phyloP scores from a whole-genome alignment of 306 rosid species.

The Cicer cuneatum region DNA sequence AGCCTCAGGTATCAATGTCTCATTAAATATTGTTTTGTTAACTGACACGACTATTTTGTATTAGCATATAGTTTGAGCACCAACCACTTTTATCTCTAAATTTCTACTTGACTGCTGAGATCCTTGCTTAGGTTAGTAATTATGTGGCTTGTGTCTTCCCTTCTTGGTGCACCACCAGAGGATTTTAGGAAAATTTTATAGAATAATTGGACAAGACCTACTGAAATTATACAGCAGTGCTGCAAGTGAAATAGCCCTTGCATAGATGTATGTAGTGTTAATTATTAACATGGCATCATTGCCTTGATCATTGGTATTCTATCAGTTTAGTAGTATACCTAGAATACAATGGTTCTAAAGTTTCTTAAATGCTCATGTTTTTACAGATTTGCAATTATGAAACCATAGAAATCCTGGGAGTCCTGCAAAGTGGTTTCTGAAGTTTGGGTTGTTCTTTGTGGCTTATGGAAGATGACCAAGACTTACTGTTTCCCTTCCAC shows the following conservation, averaged over 20 bases:
- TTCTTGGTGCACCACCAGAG: not conserved
- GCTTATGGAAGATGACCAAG: not conserved
- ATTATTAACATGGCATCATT: slow-evolving; percentile 5
- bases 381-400: slow-evolving; percentile 25
- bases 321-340: not conserved
- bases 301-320: not conserved
- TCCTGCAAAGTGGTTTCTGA: not conserved
- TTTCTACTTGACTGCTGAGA: not conserved
- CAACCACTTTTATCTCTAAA: slow-evolving; percentile 19
- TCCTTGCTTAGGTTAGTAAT: slow-evolving; percentile 8
- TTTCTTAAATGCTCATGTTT: slow-evolving; percentile 6
- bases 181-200: not conserved
- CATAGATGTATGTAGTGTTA: not conserved
- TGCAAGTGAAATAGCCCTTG: not conserved
- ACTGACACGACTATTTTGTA: not conserved
- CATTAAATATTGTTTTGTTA: slow-evolving; percentile 13
- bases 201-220: not conserved
- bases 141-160: not conserved
- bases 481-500: slow-evolving; percentile 10
- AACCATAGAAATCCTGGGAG: slow-evolving; percentile 1
- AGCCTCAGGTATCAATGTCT: slow-evolving; percentile 32
- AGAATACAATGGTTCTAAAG: slow-evolving; percentile 8
- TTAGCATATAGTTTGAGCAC: slow-evolving; percentile 1
- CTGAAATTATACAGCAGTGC: not conserved
- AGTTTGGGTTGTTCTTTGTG: not conserved